Percentiles rank a stretch among this genome's conserved stretches.
These are phyloP conservation scores for Suillus spraguei DNA, from an alignment of 768 basidiomycete genomes.

Conservation along the genomic window DNA sequence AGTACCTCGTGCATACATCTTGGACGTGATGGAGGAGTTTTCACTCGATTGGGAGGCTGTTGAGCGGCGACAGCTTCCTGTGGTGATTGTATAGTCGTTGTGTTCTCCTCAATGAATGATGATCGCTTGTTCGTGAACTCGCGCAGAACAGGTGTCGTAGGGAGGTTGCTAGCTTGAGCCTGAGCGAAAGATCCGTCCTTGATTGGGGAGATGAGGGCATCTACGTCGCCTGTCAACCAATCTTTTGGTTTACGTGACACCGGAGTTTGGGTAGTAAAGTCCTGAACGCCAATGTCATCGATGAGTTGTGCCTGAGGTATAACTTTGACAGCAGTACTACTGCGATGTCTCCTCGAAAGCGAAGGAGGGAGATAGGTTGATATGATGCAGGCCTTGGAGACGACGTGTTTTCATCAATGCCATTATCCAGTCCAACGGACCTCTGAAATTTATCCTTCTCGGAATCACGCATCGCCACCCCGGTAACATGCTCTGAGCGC, in stretches of 20 bases:
- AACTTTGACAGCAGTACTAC: slow-evolving; percentile 49
- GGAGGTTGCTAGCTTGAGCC: slow-evolving; percentile 13
- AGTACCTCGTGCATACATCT: slow-evolving; percentile 25
- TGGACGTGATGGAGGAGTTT: slow-evolving; percentile 24
- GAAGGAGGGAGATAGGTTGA: slow-evolving; percentile 39
- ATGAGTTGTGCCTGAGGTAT: slow-evolving; percentile 14
- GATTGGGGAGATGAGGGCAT: slow-evolving; percentile 30
- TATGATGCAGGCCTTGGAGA: slow-evolving; percentile 21
- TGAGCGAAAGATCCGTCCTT: slow-evolving; percentile 21
- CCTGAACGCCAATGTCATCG: slow-evolving; percentile 24
- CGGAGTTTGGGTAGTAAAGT: slow-evolving; percentile 13
- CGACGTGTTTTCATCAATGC: slow-evolving; percentile 15
- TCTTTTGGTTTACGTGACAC: slow-evolving; percentile 46
- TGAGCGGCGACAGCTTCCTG: slow-evolving; percentile 36
- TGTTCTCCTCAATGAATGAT: slow-evolving; percentile 59
- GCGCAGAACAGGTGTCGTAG: slow-evolving; percentile 55
- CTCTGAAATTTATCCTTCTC: slow-evolving; percentile 16
- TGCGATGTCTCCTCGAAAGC: slow-evolving; percentile 50
- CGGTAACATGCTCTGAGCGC: slow-evolving; percentile 61
- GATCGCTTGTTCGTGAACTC: slow-evolving; percentile 75
- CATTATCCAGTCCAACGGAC: slow-evolving; percentile 19
- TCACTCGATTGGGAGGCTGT: slow-evolving; percentile 17
- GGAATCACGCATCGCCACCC: slow-evolving; percentile 50
- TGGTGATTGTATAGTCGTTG: slow-evolving; percentile 28
- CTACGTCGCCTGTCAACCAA: slow-evolving; percentile 77